These are phyloP conservation scores for Graphilbum fragrans DNA, from an alignment of 2,329 filamentous ascomycete genomes.

Conservation along the genomic window DNA sequence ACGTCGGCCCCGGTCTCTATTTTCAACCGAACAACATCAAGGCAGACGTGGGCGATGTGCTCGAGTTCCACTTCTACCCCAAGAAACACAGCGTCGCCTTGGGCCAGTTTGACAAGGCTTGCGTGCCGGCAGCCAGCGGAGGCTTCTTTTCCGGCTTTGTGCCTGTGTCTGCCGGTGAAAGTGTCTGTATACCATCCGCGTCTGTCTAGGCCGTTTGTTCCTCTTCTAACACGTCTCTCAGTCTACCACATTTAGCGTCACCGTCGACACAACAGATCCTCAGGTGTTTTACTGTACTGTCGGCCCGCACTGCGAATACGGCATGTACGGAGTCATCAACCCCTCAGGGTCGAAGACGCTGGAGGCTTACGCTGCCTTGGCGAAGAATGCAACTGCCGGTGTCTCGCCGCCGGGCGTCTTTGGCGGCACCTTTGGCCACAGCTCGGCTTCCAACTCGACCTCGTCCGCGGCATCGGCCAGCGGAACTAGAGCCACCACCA, in stretches of 20 bases:
- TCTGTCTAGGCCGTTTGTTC: neutral
- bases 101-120: constrained; percentile 34
- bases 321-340: constrained; percentile 34
- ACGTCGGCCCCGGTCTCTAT: too few relatives aligned
- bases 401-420: constrained; percentile 10
- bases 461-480: neutral
- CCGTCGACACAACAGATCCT: constrained; percentile 26
- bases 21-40: constrained; percentile 31
- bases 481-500: too few relatives aligned
- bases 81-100: constrained; percentile 37
- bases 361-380: constrained; percentile 8
- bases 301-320: constrained; percentile 25
- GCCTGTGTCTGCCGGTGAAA: constrained; percentile 15
- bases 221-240: constrained; percentile 5
- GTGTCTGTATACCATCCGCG: constrained; percentile 6
- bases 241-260: constrained; percentile 25
- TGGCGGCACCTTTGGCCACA: constrained; percentile 9
- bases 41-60: constrained; percentile 31
- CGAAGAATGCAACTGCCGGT: constrained; percentile 6
- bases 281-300: constrained; percentile 33
- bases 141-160: constrained; percentile 37
- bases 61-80: constrained; percentile 40
- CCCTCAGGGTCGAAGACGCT: constrained; percentile 12
- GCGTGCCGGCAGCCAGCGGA: constrained; percentile 25
- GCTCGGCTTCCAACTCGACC: neutral